Conservation (phyloP, 805 yeast genomes). For the Candida loeiensis region DNA sequence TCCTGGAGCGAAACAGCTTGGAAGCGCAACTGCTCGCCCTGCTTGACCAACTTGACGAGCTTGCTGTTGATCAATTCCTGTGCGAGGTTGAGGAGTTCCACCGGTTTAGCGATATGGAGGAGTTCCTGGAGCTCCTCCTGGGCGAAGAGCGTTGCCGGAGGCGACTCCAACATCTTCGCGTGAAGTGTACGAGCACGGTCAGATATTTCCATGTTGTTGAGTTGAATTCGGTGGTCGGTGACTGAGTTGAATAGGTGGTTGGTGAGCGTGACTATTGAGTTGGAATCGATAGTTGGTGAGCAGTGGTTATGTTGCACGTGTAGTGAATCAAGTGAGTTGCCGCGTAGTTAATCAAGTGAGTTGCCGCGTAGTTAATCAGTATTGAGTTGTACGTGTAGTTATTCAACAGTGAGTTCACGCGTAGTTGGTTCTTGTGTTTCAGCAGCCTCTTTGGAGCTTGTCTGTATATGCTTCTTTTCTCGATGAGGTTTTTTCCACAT, state of each 20-base stretch:
- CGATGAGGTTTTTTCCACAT: conserved; percentile 1
- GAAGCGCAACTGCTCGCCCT: conserved; percentile 65
- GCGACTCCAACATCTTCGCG: conserved; percentile 54
- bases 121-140: conserved; percentile 66
- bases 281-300: too few relatives aligned
- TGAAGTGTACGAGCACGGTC: conserved; percentile 59
- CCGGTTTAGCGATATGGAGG: conserved; percentile 39
- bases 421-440: too few relatives aligned
- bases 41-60: conserved; percentile 65
- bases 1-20: conserved; percentile 71
- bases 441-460: too few relatives aligned
- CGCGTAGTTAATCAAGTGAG: too few relatives aligned
- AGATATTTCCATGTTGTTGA: conserved; percentile 33
- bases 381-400: too few relatives aligned
- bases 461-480: background rate
- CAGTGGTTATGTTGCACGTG: too few relatives aligned
- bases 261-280: too few relatives aligned
- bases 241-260: too few relatives aligned
- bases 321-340: too few relatives aligned
- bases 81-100: conserved; percentile 44
- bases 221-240: too few relatives aligned
- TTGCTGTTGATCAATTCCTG: conserved; percentile 56
- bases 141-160: conserved; percentile 49
- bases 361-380: too few relatives aligned
- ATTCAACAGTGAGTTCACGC: too few relatives aligned